Evolutionary conservation across 176 grass and related monocot genomes (phyloP).

Genomic region (Triticum timopheevii): DNA sequence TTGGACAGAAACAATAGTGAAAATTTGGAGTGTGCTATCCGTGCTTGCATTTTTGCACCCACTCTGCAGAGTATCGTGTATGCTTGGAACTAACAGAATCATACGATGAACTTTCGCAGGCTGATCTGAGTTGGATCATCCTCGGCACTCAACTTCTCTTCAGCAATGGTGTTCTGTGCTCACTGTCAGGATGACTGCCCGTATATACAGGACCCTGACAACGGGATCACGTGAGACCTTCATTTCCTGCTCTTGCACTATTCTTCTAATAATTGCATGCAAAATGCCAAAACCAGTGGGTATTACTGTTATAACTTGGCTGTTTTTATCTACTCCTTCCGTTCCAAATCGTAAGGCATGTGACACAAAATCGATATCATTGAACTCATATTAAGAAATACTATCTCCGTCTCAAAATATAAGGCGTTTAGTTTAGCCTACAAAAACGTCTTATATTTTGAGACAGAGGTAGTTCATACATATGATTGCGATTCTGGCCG

Average conservation of each 20-base stretch:
- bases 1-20: not conserved
- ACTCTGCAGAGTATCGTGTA: not conserved
- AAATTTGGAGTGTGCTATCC: not conserved
- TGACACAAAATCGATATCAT: not conserved
- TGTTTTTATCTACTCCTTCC: not conserved
- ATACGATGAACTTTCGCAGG: constrained; percentile 7
- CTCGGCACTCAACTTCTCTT: not conserved
- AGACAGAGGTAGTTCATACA: too few relatives aligned
- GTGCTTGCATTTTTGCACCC: not conserved
- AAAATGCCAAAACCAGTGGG: not conserved
- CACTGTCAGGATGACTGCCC: constrained; percentile 57
- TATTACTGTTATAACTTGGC: not conserved
- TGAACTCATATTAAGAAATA: not conserved
- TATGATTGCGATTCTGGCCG: not conserved
- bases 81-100: not conserved
- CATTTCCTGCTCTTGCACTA: not conserved
- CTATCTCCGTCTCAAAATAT: too few relatives aligned
- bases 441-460: too few relatives aligned
- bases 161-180: constrained; percentile 57
- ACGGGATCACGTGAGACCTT: constrained; percentile 50
- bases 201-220: constrained; percentile 53
- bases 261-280: not conserved
- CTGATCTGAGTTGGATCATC: constrained; percentile 9
- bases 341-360: not conserved
- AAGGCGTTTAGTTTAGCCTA: too few relatives aligned